Evolutionary conservation across 176 grass and related monocot species (phyloP).

Genomic region (Aegilops tauschii): DNA sequence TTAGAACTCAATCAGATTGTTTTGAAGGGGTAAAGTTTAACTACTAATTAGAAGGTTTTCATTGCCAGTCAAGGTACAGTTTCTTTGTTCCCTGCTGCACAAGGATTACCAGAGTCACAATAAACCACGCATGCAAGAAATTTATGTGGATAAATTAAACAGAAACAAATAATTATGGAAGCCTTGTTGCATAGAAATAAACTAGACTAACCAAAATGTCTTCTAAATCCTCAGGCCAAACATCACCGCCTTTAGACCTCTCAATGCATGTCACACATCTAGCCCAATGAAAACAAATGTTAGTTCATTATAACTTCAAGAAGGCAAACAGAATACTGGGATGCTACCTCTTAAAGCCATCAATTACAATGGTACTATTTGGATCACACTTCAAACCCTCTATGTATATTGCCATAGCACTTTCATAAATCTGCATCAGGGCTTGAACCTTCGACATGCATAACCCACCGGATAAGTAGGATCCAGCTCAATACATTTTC

Average conservation of each 20-base stretch:
- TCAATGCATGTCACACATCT: constrained; percentile 33
- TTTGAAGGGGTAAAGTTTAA: neutral
- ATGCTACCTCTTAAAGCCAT: constrained; percentile 47
- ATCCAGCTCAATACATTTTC: constrained; percentile 50
- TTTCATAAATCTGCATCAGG: neutral
- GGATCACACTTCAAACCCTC: no score
- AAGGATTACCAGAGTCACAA: neutral
- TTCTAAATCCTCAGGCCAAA: constrained; percentile 12
- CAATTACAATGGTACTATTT: constrained; percentile 24
- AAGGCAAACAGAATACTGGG: neutral
- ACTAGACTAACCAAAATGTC: constrained; percentile 24
- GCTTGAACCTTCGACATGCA: constrained; percentile 31
- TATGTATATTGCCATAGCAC: no score
- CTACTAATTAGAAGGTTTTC: no score
- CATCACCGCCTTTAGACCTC: neutral
- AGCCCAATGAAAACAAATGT: neutral
- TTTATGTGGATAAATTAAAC: neutral
- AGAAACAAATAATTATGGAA: neutral
- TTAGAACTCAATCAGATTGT: neutral
- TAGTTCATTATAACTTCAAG: constrained; percentile 4
- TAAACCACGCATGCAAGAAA: no score
- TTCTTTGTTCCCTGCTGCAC: neutral
- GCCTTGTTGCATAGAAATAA: neutral
- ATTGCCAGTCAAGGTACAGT: neutral
- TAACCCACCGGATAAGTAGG: constrained; percentile 46